A percentile compares a stretch with the other conserved stretches of the same genome.
These are phyloP conservation scores for Helotiales sp. DNA, from an alignment of 2,329 filamentous ascomycete genomes.

Conservation along the genomic window DNA sequence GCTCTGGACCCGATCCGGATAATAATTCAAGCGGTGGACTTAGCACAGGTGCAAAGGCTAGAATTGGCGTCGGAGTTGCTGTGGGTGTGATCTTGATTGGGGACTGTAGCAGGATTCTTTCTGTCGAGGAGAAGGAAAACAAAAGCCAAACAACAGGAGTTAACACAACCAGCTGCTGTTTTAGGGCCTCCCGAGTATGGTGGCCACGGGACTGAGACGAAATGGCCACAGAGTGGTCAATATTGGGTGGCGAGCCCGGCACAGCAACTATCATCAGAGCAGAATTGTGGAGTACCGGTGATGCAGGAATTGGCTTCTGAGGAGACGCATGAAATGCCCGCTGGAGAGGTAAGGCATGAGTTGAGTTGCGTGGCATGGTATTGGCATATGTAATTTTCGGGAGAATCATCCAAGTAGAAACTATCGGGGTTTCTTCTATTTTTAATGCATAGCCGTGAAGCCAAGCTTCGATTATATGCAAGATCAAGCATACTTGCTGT, in stretches of 20 bases:
- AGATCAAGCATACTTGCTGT: no score
- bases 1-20: neutral
- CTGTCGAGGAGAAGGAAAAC: neutral
- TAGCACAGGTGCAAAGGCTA: constrained; percentile 8
- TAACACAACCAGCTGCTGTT: neutral
- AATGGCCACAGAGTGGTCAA: neutral
- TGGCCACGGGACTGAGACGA: neutral
- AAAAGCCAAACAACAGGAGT: neutral
- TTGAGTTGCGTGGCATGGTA: no score
- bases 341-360: neutral
- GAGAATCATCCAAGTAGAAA: no score
- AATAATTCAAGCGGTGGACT: neutral
- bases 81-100: neutral
- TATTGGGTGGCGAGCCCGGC: neutral
- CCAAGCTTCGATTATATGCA: no score
- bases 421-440: no score
- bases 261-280: neutral
- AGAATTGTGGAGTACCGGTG: neutral
- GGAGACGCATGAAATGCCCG: neutral
- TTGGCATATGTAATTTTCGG: no score
- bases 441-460: no score
- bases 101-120: neutral
- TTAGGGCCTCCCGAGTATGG: neutral
- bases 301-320: neutral
- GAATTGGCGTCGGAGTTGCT: constrained; percentile 15